phyloP scores from a whole-genome alignment of 495 filamentous ascomycete genomes.

The Stereocaulon alpinum region DNA sequence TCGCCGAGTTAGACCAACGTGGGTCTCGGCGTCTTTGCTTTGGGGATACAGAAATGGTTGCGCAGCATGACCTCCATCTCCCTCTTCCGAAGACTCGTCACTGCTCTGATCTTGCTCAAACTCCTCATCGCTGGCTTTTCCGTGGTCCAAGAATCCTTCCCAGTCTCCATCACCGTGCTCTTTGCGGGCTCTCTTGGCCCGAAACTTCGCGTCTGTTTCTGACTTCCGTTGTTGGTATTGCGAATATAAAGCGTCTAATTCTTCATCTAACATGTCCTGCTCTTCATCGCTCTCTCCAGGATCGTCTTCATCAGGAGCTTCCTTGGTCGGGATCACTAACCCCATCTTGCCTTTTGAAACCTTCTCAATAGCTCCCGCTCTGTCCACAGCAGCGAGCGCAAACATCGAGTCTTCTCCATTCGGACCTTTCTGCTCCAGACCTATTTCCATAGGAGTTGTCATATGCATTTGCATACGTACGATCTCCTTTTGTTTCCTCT shows the following conservation, averaged over 20 bases:
- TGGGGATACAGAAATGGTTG: conserved; percentile 27
- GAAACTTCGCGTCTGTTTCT: conserved; percentile 70
- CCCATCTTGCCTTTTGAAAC: conserved; percentile 72
- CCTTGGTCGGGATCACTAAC: conserved; percentile 32
- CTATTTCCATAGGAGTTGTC: conserved; percentile 91
- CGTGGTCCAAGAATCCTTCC: conserved; percentile 73
- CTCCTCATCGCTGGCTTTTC: conserved; percentile 47
- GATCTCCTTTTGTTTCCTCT: conserved; percentile 23
- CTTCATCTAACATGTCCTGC: conserved; percentile 66
- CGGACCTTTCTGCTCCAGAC: conserved; percentile 78
- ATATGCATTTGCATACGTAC: conserved; percentile 88
- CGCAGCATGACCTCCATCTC: conserved; percentile 35
- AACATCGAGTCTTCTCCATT: conserved; percentile 74
- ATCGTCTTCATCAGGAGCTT: conserved; percentile 40
- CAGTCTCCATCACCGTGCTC: conserved; percentile 80
- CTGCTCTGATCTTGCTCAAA: conserved; percentile 44
- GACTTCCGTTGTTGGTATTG: conserved; percentile 72
- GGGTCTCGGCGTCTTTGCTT: conserved; percentile 26
- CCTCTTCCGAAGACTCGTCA: conserved; percentile 44
- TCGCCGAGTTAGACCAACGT: conserved; percentile 60
- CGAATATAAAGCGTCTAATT: conserved; percentile 79
- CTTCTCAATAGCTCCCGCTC: conserved; percentile 54
- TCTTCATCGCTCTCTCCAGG: conserved; percentile 66
- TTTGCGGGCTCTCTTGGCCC: conserved; percentile 77
- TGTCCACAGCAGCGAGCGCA: conserved; percentile 66